Evolutionary conservation across 1,284 basidiomycete genomes (phyloP), one percentile per base, ranked within the genome.

Genomic region (Marasmius oreades): DNA sequence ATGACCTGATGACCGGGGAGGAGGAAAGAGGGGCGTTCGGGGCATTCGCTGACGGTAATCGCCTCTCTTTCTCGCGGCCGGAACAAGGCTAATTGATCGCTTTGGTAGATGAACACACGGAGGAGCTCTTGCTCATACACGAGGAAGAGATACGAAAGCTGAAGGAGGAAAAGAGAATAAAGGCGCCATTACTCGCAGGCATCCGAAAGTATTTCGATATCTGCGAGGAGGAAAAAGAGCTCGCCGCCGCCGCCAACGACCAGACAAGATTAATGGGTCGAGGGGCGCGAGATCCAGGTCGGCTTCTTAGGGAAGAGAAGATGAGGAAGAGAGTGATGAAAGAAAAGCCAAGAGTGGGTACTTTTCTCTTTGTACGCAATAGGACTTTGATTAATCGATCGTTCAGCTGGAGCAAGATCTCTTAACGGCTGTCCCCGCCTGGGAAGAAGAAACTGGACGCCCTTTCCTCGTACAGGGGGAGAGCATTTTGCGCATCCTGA

Each of bases 251-350:
- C 2, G 91, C 93, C 1, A 78, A 82, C 26, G 93, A 94, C 64
- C 89, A 92, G 63, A 84, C 79, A 23, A 81, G 92, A 37, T 73
- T 94, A 10, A 78, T 90, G 5, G 90, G 89, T 14, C 79, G 91
- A 63, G 91, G 90, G n/a, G 74, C 84, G 22, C 78, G 93, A 55
- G 90, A 87, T 79, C 92, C 81, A 55, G 91, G 82, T 52, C 78
- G 83, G 59, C 71, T 99, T 48, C 73, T 99, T 48, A 80, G 93
- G 48, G 96, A 99, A 72, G 96, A 98, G 75, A 98, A 97, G 81
- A 94, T 97, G 88, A 82, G 96, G 53, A 99, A 98, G 73, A 79
- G 95, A 11, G 93, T 99, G n/a, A 82, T 82, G 61, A 90, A 93
- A 68, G 89, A 97, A 73, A 98, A 98, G 70, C 96, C 96, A 23